Conservation (phyloP, 208 protist genomes). For the Baffinella frigidus region DNA sequence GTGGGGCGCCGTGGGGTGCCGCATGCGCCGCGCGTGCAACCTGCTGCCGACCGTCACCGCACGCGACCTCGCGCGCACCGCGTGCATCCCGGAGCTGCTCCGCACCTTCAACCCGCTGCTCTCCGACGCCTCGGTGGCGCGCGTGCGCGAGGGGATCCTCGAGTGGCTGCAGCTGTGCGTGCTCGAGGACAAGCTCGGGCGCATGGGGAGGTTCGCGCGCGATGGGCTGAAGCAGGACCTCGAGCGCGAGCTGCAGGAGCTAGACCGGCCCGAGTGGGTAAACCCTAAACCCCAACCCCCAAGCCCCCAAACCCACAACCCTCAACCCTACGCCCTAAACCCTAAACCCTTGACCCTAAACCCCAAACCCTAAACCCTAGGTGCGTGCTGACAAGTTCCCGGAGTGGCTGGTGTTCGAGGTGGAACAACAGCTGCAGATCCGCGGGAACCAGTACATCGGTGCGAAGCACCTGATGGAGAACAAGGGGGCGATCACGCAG, state of each 20-base stretch:
- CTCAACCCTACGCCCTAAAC: too few relatives aligned
- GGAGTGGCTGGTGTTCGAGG: constrained; percentile 48
- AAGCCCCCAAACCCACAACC: too few relatives aligned
- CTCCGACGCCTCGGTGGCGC: neutral
- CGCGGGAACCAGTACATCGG: neutral
- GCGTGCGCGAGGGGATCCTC: neutral
- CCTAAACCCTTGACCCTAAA: too few relatives aligned
- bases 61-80: neutral
- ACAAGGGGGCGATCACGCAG: neutral
- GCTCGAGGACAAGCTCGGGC: constrained; percentile 23
- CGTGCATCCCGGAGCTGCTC: neutral
- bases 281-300: too few relatives aligned
- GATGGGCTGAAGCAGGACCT: neutral
- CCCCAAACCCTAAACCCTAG: too few relatives aligned
- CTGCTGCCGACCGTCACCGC: too few relatives aligned
- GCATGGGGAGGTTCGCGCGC: neutral
- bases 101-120: constrained; percentile 50
- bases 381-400: too few relatives aligned
- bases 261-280: too few relatives aligned
- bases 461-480: neutral
- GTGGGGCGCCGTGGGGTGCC: too few relatives aligned
- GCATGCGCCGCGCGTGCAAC: too few relatives aligned
- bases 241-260: too few relatives aligned
- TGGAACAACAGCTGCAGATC: constrained; percentile 12
- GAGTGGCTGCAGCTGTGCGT: constrained; percentile 43